Conservation (phyloP, 1,284 basidiomycete genomes). For the Thecaphora thlaspeos region DNA sequence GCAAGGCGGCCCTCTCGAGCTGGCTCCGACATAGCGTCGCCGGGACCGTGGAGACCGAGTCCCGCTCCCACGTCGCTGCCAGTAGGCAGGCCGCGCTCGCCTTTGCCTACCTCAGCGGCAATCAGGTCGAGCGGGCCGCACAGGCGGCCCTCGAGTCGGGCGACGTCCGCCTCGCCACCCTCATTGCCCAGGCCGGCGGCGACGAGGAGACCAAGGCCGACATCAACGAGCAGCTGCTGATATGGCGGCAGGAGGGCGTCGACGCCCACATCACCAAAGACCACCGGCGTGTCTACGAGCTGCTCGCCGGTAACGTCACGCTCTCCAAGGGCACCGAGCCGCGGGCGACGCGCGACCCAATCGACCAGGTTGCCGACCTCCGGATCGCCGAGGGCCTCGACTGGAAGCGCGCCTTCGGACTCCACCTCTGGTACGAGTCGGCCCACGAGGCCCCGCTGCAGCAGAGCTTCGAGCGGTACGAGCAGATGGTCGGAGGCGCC, state of each 20-base stretch:
- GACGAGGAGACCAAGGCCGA: constrained; percentile 76
- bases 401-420: constrained; percentile 91
- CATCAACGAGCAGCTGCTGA: constrained; percentile 72
- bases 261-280: constrained; percentile 71
- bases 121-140: constrained; percentile 82
- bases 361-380: constrained; percentile 67
- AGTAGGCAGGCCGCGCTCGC: constrained; percentile 55
- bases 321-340: constrained; percentile 63
- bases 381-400: constrained; percentile 78
- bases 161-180: constrained; percentile 81
- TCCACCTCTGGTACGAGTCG: constrained; percentile 85
- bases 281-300: constrained; percentile 77
- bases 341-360: constrained; percentile 61
- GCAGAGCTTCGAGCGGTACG: constrained; percentile 72
- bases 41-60: constrained; percentile 67
- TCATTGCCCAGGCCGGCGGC: constrained; percentile 85
- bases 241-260: constrained; percentile 78
- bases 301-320: constrained; percentile 78
- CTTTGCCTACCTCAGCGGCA: constrained; percentile 79
- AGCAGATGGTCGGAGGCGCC: constrained; percentile 55
- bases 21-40: constrained; percentile 82
- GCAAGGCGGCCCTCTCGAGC: constrained; percentile 77
- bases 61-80: constrained; percentile 51
- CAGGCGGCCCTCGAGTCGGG: constrained; percentile 73
- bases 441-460: constrained; percentile 72